These are phyloP conservation scores for Colletotrichum paranaense DNA, from an alignment of 2,329 filamentous ascomycete genomes.

Conservation along the genomic window DNA sequence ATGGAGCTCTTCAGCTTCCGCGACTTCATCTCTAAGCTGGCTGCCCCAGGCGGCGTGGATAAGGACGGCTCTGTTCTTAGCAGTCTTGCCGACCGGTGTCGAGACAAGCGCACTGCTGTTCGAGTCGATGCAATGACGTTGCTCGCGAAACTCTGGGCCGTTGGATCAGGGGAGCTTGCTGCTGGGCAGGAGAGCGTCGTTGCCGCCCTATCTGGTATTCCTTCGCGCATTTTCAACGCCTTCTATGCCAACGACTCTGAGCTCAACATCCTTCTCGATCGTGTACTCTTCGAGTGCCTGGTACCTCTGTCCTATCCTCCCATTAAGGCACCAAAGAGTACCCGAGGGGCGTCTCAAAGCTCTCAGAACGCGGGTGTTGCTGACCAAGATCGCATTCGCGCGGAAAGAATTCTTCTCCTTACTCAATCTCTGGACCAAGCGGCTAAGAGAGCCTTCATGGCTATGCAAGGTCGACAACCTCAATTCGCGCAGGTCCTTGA, in stretches of 20 bases:
- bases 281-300: conserved; percentile 86
- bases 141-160: conserved; percentile 91
- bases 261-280: conserved; percentile 85
- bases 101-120: conserved; percentile 85
- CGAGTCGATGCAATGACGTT: conserved; percentile 89
- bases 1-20: conserved; percentile 84
- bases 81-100: conserved; percentile 86
- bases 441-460: conserved; percentile 89
- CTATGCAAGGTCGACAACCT: conserved; percentile 82
- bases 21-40: conserved; percentile 85
- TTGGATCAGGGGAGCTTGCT: conserved; percentile 87
- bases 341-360: conserved; percentile 63
- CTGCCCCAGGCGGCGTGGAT: conserved; percentile 77
- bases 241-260: conserved; percentile 92
- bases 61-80: conserved; percentile 83
- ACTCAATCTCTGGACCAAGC: conserved; percentile 81
- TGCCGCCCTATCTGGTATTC: conserved; percentile 82
- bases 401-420: conserved; percentile 85
- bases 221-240: conserved; percentile 85
- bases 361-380: conserved; percentile 57
- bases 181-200: conserved; percentile 82
- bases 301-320: conserved; percentile 90
- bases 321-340: conserved; percentile 63
- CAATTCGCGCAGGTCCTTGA: conserved; percentile 79
- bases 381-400: conserved; percentile 81